Conservation (phyloP, 148 eudicot genomes). For the Silene latifolia region DNA sequence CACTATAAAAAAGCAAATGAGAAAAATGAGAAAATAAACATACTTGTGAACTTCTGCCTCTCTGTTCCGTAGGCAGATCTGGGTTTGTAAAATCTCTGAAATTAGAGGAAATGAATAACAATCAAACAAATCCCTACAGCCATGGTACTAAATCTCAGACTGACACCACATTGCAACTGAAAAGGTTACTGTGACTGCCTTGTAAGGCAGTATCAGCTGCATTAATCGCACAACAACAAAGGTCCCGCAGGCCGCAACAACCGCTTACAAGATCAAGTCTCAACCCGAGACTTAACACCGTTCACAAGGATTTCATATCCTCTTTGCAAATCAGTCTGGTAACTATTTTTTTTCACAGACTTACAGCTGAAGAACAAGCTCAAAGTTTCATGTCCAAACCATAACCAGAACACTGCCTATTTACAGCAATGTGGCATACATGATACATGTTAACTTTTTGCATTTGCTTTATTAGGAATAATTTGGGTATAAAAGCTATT, state of each 20-base stretch:
- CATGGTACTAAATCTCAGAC: background rate
- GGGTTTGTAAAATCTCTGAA: conserved; percentile 42
- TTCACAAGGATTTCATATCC: too few relatives aligned
- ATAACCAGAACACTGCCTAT: too few relatives aligned
- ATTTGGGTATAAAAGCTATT: background rate
- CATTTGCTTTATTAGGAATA: background rate
- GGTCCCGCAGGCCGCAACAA: too few relatives aligned
- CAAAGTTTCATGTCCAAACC: too few relatives aligned
- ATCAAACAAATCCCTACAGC: background rate
- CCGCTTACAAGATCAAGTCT: too few relatives aligned
- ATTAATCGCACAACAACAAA: background rate
- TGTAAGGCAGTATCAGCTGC: background rate
- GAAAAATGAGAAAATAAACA: conserved; percentile 8
- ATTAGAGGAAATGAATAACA: background rate
- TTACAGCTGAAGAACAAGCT: too few relatives aligned
- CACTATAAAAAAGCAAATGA: background rate
- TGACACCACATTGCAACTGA: background rate
- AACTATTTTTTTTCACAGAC: too few relatives aligned
- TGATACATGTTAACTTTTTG: background rate
- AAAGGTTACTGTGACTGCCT: background rate
- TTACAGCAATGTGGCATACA: background rate
- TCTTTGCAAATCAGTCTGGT: too few relatives aligned
- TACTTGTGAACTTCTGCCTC: conserved; percentile 39
- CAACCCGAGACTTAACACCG: too few relatives aligned
- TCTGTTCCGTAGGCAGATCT: conserved; percentile 41